Evolutionary conservation across 1,284 basidiomycete genomes (phyloP).

Genomic region (Somion occarium): DNA sequence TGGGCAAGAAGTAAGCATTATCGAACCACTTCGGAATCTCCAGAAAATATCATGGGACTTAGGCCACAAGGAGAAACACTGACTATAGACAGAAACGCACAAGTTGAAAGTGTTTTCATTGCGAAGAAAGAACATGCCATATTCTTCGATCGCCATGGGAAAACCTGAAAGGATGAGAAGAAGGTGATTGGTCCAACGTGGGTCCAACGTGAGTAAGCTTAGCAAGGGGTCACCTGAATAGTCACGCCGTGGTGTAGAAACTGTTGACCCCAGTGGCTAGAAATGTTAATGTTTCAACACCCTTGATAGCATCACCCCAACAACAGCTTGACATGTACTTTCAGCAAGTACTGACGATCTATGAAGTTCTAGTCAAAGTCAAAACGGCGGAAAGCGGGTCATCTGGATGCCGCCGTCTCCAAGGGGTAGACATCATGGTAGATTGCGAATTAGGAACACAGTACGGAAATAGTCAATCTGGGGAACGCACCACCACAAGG

Average conservation of each 20-base stretch:
- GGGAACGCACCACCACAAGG: not conserved
- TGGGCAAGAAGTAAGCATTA: not conserved
- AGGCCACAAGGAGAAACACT: not conserved
- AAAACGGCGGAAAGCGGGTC: not conserved
- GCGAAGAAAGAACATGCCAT: not conserved
- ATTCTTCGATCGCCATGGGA: not conserved
- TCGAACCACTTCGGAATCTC: not conserved
- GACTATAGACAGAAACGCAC: not conserved
- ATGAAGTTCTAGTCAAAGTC: not conserved
- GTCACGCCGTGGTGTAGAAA: not conserved
- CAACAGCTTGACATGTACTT: no score
- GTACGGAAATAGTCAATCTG: not conserved
- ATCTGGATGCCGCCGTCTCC: not conserved
- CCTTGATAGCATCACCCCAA: not conserved
- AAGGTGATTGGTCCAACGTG: not conserved
- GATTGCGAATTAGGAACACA: not conserved
- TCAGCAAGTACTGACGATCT: not conserved
- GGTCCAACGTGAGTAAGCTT: not conserved
- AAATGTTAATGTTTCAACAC: not conserved
- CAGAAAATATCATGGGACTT: not conserved
- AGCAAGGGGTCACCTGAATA: not conserved
- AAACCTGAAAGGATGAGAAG: not conserved
- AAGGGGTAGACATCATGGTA: not conserved
- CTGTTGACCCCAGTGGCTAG: not conserved
- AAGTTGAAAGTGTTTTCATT: not conserved